Base-by-base conservation (phyloP, 768 basidiomycete genomes). In the Pholiota conissans region DNA sequence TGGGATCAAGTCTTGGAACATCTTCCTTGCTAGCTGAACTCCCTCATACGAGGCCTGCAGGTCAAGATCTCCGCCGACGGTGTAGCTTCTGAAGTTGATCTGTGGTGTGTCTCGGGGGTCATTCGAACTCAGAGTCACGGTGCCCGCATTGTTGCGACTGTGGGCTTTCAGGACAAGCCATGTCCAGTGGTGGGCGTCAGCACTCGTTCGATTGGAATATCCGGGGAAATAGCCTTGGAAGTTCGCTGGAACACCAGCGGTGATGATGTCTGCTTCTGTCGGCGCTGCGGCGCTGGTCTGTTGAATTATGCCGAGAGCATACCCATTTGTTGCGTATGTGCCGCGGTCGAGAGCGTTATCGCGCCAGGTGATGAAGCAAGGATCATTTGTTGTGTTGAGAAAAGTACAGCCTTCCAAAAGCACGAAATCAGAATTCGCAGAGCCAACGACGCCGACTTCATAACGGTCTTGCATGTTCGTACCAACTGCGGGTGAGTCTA, bases 381-480 rank as follows among this genome's bases (percentile, higher is more conserved):
- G 53, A 29, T 54, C 53, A n/a, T 46, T 22, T 11, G 53, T 54
- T 2, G 53, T 54, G 27, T 54, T 54, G 28, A 54, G 42, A 42
- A 54, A 54, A 20, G 53, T 54, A 22, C 53, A 54, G 3, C 53
- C 53, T 8, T 28, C 42, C n/a, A 54, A 20, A 18, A 30, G 22
- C 3, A 26, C 53, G 14, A 54, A 54, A 27, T 45, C 53, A 18
- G 28, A 40, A 26, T 54, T 10, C 5, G 53, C 26, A 13, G 42
- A 5, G 13, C 53, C 53, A 18, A 54, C 53, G 30, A 54, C 53
- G 9, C 40, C 42, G 7, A 54, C 53, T 16, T 54, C 53, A 29
- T 54, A 54, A 46, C 53, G n/a, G 10, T 54, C 53, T 34, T 54
- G 53, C 53, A 54, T 54, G n/a, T 54, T 54, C 14, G 53, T 54